Evolutionary conservation across 768 basidiomycete species (phyloP).

Genomic region (Kwoniella sp.): DNA sequence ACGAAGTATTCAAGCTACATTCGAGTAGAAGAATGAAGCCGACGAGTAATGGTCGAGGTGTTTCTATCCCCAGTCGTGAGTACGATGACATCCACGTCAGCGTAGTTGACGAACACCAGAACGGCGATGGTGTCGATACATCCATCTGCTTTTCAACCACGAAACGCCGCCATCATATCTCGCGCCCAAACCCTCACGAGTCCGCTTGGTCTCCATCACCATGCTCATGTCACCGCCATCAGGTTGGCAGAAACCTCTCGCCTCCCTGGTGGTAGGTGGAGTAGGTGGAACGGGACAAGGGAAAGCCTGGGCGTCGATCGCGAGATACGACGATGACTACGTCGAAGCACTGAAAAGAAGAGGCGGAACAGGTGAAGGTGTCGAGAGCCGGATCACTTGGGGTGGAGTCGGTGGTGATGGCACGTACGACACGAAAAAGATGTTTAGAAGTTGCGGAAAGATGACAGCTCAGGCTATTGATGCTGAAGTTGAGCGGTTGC

Average conservation of each 20-base stretch:
- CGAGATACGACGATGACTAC: constrained; percentile 72
- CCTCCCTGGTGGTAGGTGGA: constrained; percentile 38
- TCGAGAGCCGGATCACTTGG: constrained; percentile 23
- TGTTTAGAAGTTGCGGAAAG: constrained; percentile 70
- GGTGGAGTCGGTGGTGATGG: constrained; percentile 56
- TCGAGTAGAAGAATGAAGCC: constrained; percentile 45
- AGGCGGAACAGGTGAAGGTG: constrained; percentile 52
- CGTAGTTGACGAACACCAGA: constrained; percentile 17
- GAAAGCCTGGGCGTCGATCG: constrained; percentile 64
- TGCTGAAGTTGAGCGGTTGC: constrained; percentile 23
- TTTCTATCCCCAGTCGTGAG: constrained; percentile 43
- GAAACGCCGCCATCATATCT: constrained; percentile 34
- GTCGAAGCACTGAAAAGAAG: constrained; percentile 58
- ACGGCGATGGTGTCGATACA: constrained; percentile 42
- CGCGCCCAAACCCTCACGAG: constrained; percentile 4
- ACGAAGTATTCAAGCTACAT: constrained; percentile 43
- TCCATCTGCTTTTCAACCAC: constrained; percentile 36
- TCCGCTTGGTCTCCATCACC: constrained; percentile 40
- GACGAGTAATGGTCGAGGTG: constrained; percentile 34
- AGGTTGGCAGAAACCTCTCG: constrained; percentile 39
- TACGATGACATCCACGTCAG: neutral
- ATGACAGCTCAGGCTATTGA: constrained; percentile 54
- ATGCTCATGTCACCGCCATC: constrained; percentile 33
- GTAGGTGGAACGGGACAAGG: constrained; percentile 28
- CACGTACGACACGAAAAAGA: constrained; percentile 69